Conservation (phyloP, 2,329 filamentous ascomycete genomes). For the Nothophaeocryptopus gaeumannii region DNA sequence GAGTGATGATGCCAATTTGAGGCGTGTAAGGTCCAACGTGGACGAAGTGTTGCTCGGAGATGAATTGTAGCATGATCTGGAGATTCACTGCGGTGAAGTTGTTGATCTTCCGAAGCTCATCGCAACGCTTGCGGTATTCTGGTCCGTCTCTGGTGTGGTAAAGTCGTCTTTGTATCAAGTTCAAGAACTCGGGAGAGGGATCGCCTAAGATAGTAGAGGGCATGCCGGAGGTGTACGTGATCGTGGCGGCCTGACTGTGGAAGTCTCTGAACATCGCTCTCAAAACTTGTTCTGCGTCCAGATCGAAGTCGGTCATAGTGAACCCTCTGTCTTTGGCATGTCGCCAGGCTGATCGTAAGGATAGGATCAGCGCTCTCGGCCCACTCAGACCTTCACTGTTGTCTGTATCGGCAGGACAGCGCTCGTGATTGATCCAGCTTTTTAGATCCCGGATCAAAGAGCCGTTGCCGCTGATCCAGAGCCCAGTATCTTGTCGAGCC, state of each 20-base stretch:
- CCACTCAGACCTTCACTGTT: neutral
- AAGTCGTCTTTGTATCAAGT: neutral
- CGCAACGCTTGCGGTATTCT: neutral
- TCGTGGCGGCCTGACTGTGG: neutral
- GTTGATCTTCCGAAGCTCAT: neutral
- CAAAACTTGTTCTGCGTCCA: neutral
- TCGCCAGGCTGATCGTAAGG: neutral
- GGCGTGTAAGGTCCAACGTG: neutral
- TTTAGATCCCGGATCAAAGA: neutral
- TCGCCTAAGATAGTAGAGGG: neutral
- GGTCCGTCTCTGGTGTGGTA: too few relatives aligned
- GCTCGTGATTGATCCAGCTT: neutral
- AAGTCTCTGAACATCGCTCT: constrained; percentile 1
- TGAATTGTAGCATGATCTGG: constrained; percentile 1
- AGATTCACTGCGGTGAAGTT: constrained; percentile 2
- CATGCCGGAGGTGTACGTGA: neutral
- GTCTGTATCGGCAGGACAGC: neutral
- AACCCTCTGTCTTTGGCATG: neutral
- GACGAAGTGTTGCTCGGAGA: neutral
- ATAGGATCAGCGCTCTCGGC: constrained; percentile 4
- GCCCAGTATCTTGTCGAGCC: neutral
- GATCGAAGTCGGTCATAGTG: neutral
- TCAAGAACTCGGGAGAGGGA: neutral
- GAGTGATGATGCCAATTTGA: constrained; percentile 2
- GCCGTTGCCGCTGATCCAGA: neutral